Base-by-base conservation (phyloP, 2,329 filamentous ascomycete genomes). In the Phialocephala subalpina region DNA sequence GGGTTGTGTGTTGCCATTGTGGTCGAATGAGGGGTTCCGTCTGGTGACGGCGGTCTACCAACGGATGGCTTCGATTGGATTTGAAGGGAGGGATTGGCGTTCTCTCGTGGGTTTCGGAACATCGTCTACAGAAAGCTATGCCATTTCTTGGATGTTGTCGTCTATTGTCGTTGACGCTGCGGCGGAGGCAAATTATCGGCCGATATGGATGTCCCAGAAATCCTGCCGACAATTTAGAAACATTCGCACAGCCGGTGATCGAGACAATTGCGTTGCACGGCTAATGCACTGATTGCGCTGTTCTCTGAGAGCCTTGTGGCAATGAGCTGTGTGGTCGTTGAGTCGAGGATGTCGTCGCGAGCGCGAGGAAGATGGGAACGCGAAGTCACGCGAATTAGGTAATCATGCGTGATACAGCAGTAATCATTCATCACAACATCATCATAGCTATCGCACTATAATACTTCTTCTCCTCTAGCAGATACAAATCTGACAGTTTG, bases 41-140 rank as follows among this genome's bases (percentile, higher is more conserved):
- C 63, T 63, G 82, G 81, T 77, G 85, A 84, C 74, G 85, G 84
- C 35, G 83, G 76, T 64, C 84, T 81, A 53, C 85, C 84, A 64
- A 79, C 81, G 0, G 83, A 84, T 6, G 82, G 82, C 52, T 77
- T 72, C 29, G 80, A 53, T 67, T 75, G 75, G 20, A 74, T 74
- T 55, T 75, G 72, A 29, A 76, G 73, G n/a, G 77, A 68, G 35
- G 76, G 73, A 47, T 73, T 65, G 36, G 72, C 73, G 66, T 82
- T 82, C 65, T 85, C 81, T 76, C 84, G 79, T 56, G 84, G 83
- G 58, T 85, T 87, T 63, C 84, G 81, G 69, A 87, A 87, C 84
- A 87, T 87, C 56, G 66, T 64, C 61, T 25, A n/a, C 35, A 22
- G 22, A 16, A 25, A 27, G 35, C 49, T 56, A 27, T 57, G 55